Evolutionary conservation across 257 asterid species (phyloP).

Genomic region (Euphrasia confusa): DNA sequence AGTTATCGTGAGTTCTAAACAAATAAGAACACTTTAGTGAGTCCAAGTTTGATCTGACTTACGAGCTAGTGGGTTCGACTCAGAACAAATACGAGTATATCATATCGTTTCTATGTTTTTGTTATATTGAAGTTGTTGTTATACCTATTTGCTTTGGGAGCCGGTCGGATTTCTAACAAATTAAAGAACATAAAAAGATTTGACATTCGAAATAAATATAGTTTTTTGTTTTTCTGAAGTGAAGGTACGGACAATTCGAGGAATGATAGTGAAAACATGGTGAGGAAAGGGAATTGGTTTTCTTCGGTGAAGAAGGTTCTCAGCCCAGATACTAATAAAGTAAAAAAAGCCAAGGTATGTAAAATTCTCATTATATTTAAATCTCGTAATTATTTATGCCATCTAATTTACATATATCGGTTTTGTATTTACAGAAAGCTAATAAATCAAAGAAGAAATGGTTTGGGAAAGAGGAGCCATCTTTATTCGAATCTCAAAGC

Average conservation of each 20-base stretch:
- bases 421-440: slow-evolving; percentile 41
- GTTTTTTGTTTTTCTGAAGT: not conserved
- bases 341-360: slow-evolving; percentile 46
- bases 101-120: not conserved
- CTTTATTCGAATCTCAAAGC: slow-evolving; percentile 34
- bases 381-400: not conserved
- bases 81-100: no score
- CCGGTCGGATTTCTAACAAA: no score
- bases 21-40: no score
- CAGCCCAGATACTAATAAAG: slow-evolving; percentile 59
- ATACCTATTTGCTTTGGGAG: no score
- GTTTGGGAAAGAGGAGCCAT: slow-evolving; percentile 46
- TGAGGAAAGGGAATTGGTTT: slow-evolving; percentile 85
- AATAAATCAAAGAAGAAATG: slow-evolving; percentile 39
- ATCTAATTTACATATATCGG: not conserved
- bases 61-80: no score
- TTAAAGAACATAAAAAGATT: not conserved
- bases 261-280: slow-evolving; percentile 56
- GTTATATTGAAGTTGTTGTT: no score
- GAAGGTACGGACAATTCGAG: slow-evolving; percentile 34
- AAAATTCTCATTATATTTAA: not conserved
- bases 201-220: not conserved
- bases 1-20: no score
- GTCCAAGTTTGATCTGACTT: no score
- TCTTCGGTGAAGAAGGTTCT: slow-evolving; percentile 84